Evolutionary conservation across 1,284 basidiomycete species (phyloP), one percentile per base, ranked within the genome.

Genomic region (Puccinia novopanici): DNA sequence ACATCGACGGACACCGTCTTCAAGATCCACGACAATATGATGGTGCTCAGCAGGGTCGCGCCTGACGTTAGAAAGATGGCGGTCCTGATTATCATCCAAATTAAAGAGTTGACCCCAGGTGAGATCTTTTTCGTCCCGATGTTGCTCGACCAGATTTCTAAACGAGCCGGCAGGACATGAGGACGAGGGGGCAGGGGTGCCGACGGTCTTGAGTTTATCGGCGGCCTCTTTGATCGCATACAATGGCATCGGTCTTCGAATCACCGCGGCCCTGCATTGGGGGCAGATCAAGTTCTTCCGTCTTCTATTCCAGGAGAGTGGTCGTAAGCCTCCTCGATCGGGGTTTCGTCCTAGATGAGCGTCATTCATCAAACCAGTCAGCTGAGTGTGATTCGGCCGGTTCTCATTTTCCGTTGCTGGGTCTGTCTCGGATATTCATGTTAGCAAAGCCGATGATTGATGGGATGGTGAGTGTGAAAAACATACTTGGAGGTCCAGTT

Each of bases 231-330:
- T 61, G 27, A 83, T 34, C 10, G 75, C 80, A 81, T 82, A 83
- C 22, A 83, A 57, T 61, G 65, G 70, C 61, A 82, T 82, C n/a
- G 82, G 82, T 27, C 81, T 80, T 3, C 73, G 55, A 27, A 55
- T 55, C 45, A 82, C 71, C 22, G 48, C 48, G n/a, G 74, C 67
- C 30, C 82, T 55, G 54, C 82, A 83, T 68, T 82, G 81, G 10
- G 82, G 82, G 63, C 82, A 83, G 61, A 81, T 71, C 42, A 83
- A 72, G 40, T 83, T 83, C 27, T 52, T 55, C 24, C 75, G 80
- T 13, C 73, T 75, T 22, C 75, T 37, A 27, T 52, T 40, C 8
- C n/a, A 19, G 45, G 68, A 75, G 22, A 48, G 30, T 12, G 70
- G 77, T 40, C 30, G 68, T 63, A 59, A 34, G 22, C 19, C 24